Evolutionary conservation across 2,329 filamentous ascomycete genomes (phyloP), one percentile per base, ranked within the genome.

Genomic region (Aspergillus amoenus): DNA sequence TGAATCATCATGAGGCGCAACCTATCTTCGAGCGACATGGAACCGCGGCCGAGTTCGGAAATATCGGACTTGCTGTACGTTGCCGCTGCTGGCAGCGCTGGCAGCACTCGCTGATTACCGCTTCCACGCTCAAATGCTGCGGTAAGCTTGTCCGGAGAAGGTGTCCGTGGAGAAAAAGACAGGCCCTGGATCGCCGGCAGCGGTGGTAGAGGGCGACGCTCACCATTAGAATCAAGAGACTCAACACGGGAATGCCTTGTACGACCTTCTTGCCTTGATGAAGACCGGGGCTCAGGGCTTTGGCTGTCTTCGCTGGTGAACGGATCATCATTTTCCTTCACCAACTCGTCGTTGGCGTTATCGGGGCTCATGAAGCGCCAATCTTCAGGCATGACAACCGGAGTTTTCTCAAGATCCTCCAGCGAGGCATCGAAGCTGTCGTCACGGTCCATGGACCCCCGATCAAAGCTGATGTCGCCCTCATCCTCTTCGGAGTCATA

Each of bases 351-450:
- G 61, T 85, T 80, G n/a, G 79, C 83, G 21, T 74, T 85, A 66
- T 81, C 86, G 71, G 77, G 90, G 77, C 78, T 93, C 82, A 88
- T 86, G 63, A 85, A 90, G 61, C 90, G 87, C 94, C 94, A 99
- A 71, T 97, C 92, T 68, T 97, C 94, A 0, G 94, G 94, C 21
- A 95, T 85, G n/a, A 99, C 93, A 11, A 99, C 94, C 0, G 94
- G 94, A 1, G 94, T 97, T 80, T 97, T 97, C 69, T 96, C 91
- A 5, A 91, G 93, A 69, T 97, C 93, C 75, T 97, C 93, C 1
- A 97, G 82, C 6, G 92, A 96, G 13, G 91, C 93, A 74, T 97
- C 93, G 66, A 97, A 97, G 77, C 93, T 97, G 70, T 97, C 93
- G 42, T 93, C 90, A 43, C 84, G 82, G 53, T 85, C 82, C 27